Evolutionary conservation across 164 flowering plant genomes (phyloP).

Genomic region (Piper betle): DNA sequence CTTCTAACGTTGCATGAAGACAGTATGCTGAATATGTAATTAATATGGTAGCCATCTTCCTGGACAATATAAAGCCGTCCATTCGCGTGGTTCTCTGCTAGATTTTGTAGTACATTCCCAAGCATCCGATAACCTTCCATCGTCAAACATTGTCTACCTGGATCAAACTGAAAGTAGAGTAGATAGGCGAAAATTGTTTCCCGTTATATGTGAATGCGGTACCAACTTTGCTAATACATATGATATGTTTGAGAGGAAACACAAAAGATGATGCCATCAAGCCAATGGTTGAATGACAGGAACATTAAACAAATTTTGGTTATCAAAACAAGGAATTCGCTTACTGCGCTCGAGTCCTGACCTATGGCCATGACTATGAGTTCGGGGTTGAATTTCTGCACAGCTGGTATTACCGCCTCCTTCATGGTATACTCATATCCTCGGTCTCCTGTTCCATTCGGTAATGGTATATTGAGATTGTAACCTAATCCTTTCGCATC

Average conservation of each 20-base stretch:
- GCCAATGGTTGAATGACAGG: neutral
- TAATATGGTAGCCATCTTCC: constrained; percentile 97
- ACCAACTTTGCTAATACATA: too few species aligned
- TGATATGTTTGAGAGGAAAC: too few species aligned
- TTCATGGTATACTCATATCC: constrained; percentile 64
- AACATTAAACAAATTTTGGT: neutral
- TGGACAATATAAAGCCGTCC: constrained; percentile 77
- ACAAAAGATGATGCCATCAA: too few species aligned
- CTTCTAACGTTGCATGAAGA: constrained; percentile 87
- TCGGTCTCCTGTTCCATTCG: constrained; percentile 82
- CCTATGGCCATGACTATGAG: constrained; percentile 70
- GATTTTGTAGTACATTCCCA: constrained; percentile 32
- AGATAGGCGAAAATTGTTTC: too few species aligned
- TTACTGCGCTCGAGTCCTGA: constrained; percentile 94
- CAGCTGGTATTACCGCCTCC: constrained; percentile 67
- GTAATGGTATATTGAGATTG: constrained; percentile 78
- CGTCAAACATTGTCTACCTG: constrained; percentile 92
- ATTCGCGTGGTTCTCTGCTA: constrained; percentile 41
- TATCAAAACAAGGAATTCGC: constrained; percentile 12
- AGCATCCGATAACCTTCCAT: constrained; percentile 77
- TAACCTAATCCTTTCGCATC: constrained; percentile 71
- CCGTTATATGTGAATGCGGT: too few species aligned
- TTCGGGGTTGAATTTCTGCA: constrained; percentile 49
- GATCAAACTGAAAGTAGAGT: constrained; percentile 59
- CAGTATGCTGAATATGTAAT: constrained; percentile 94